A percentile compares a stretch with the other conserved stretches of the same genome.
Conservation (phyloP, 2,329 filamentous ascomycete species). For the Fusarium gaditjirri region DNA sequence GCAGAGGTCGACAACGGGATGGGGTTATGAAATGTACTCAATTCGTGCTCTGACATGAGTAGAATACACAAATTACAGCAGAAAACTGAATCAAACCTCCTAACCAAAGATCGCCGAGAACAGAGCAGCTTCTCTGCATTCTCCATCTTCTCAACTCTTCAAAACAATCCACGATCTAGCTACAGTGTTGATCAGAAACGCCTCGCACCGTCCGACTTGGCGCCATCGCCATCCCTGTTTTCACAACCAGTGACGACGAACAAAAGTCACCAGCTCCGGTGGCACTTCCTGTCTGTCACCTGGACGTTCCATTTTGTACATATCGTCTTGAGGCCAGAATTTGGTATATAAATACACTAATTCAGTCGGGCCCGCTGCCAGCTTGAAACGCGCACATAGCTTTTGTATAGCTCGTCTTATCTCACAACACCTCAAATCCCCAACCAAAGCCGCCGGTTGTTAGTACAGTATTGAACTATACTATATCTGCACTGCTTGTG, state of each 20-base stretch:
- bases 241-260: conserved; percentile 41
- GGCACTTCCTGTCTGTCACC: conserved; percentile 40
- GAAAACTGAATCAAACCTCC: neutral
- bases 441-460: neutral
- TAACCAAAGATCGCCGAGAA: neutral
- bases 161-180: conserved; percentile 13
- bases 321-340: conserved; percentile 7
- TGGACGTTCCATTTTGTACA: conserved; percentile 29
- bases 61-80: neutral
- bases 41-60: conserved; percentile 15
- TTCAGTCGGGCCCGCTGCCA: neutral
- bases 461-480: conserved; percentile 1
- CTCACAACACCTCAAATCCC: conserved; percentile 2
- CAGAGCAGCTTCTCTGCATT: neutral
- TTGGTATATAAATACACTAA: conserved; percentile 24
- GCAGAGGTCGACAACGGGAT: conserved; percentile 9
- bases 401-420: conserved; percentile 6
- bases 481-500: neutral
- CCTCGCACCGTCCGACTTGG: conserved; percentile 39
- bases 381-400: neutral
- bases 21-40: conserved; percentile 29
- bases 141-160: conserved; percentile 1
- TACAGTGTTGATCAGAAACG: conserved; percentile 37
- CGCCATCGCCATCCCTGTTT: conserved; percentile 45
- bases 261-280: conserved; percentile 41